phyloP scores from a whole-genome alignment of 108 stramenopile genomes.

The Pseudonitzschia pungens region DNA sequence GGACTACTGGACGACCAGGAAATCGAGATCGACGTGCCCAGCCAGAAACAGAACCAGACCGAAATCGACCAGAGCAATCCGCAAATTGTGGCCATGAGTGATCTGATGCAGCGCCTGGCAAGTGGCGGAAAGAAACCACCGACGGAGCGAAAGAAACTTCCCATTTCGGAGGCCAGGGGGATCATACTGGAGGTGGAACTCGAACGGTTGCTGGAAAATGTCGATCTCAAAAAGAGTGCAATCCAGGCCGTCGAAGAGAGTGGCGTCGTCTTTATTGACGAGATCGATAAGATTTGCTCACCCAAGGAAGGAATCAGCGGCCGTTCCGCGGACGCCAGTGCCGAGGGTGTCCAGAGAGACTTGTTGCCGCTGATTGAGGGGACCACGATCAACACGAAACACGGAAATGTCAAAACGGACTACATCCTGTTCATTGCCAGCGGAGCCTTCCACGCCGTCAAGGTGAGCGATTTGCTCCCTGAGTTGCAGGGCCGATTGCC shows the following conservation, averaged over 20 bases:
- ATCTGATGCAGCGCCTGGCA: conserved; percentile 59
- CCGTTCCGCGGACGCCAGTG: conserved; percentile 93
- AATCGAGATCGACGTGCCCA: conserved; percentile 90
- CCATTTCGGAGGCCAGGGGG: conserved; percentile 86
- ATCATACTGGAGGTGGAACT: conserved; percentile 93
- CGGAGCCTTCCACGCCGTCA: conserved; percentile 92
- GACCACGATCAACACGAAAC: conserved; percentile 94
- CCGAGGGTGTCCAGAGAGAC: conserved; percentile 98
- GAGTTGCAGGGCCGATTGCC: conserved; percentile 98
- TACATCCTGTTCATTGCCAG: conserved; percentile 96
- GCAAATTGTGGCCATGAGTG: conserved; percentile 70
- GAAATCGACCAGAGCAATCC: conserved; percentile 49
- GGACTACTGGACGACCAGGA: conserved; percentile 90
- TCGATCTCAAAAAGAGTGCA: conserved; percentile 93
- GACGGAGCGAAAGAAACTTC: conserved; percentile 84
- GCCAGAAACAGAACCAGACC: conserved; percentile 34
- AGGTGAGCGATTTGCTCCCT: conserved; percentile 97
- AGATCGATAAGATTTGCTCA: conserved; percentile 97
- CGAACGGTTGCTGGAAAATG: conserved; percentile 88
- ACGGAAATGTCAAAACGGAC: conserved; percentile 98
- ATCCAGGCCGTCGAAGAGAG: conserved; percentile 93
- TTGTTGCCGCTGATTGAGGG: conserved; percentile 97
- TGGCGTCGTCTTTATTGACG: conserved; percentile 99
- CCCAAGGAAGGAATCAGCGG: conserved; percentile 73
- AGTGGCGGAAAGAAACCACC: conserved; percentile 50